Base-by-base conservation (phyloP, 257 asterid species). In the Craterostigma plantagineum region DNA sequence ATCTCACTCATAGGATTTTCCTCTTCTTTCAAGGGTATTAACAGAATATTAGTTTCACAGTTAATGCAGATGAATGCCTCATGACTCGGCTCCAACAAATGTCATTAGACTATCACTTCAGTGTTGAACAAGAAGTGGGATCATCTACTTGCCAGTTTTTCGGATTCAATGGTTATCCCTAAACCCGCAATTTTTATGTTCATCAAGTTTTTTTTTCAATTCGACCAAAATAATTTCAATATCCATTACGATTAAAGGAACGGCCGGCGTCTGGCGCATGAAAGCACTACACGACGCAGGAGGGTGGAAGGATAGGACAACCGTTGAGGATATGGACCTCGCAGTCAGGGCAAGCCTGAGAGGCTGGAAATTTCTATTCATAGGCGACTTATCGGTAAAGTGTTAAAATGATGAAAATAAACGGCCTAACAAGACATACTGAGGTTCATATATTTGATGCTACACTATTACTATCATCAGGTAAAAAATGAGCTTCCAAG, bases 401-500 rank as follows among this genome's bases (percentile, higher is more conserved):
- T 57, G 18, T 46, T 15, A 12, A 42, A 23, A n/a, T 57, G 18
- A 43, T 36, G 34, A n/a, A 43, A 44, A 46, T 14, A n/a, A n/a
- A n/a, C n/a, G n/a, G n/a, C n/a, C n/a, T n/a, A n/a, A n/a, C n/a
- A n/a, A 11, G 13, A 16, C 18, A 43, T 14, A 43, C 11, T 46
- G 10, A 38, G n/a, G n/a, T n/a, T n/a, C n/a, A n/a, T n/a, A n/a
- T n/a, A n/a, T n/a, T 13, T n/a, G 42, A 17, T 12, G 34, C 10
- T 4, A 4, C 17, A 18, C 43, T 17, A 38, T 34, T 34, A 35
- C 39, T 54, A 15, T 39, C 42, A 61, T 45, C 64, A 80, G 96
- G 96, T 84, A 0, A 84, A 73, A 73, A 76, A 72, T 62, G 96
- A 84, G 64, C 70, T 80, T 14, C 93, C 93, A 30, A 84, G 96